Conservation (phyloP, 2,329 filamentous ascomycete species). For the Aspergillus fijiensis region DNA sequence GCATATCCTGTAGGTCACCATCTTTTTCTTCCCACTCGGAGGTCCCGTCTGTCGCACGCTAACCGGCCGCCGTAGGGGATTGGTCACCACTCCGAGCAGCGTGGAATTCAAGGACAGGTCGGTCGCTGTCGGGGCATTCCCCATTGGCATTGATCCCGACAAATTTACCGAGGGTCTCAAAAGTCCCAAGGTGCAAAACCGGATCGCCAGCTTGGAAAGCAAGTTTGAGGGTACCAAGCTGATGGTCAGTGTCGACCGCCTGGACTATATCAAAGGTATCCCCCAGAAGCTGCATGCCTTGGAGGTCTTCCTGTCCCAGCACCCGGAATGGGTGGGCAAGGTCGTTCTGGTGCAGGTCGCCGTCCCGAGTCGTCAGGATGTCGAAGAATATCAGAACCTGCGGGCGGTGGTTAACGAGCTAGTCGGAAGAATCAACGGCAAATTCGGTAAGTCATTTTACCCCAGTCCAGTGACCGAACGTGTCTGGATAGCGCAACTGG, state of each 20-base stretch:
- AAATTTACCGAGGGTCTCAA: slow-evolving; percentile 89
- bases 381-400: slow-evolving; percentile 96
- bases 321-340: slow-evolving; percentile 97
- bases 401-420: slow-evolving; percentile 95
- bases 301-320: slow-evolving; percentile 93
- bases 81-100: slow-evolving; percentile 80
- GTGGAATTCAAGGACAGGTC: slow-evolving; percentile 87
- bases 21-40: no score
- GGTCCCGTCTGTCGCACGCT: slow-evolving; percentile 12
- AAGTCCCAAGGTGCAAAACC: slow-evolving; percentile 80
- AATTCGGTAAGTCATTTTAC: slow-evolving; percentile 35
- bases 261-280: slow-evolving; percentile 99
- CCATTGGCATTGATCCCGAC: slow-evolving; percentile 95
- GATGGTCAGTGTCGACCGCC: slow-evolving; percentile 92
- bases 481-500: slow-evolving; percentile 7
- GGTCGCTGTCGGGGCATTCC: slow-evolving; percentile 90
- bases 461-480: background rate
- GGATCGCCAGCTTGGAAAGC: slow-evolving; percentile 77
- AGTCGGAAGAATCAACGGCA: slow-evolving; percentile 94
- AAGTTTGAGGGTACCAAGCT: slow-evolving; percentile 96
- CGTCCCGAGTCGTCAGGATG: slow-evolving; percentile 89
- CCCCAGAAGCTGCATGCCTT: slow-evolving; percentile 96
- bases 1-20: slow-evolving; percentile 69
- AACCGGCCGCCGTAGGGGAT: slow-evolving; percentile 34
- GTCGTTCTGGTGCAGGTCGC: slow-evolving; percentile 95